These are phyloP conservation scores for Fusarium brevicatenulatum DNA, from an alignment of 2,329 filamentous ascomycete genomes.

Conservation along the genomic window DNA sequence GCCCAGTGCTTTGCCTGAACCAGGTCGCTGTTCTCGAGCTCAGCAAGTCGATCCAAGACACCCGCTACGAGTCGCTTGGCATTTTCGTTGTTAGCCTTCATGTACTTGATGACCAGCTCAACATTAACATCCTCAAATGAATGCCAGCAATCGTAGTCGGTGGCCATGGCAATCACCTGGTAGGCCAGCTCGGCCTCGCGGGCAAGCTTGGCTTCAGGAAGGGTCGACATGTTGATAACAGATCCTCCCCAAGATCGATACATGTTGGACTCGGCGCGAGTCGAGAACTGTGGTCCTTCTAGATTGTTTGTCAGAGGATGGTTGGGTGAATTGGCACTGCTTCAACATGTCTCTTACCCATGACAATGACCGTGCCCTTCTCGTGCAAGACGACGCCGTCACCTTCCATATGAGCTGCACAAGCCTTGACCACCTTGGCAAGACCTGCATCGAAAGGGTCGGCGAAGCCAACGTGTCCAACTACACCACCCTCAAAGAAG, in stretches of 20 bases:
- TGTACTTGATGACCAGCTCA: constrained; percentile 96
- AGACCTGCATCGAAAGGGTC: constrained; percentile 90
- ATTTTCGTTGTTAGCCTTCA: constrained; percentile 92
- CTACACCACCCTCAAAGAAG: constrained; percentile 92
- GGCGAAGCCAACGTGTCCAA: constrained; percentile 94
- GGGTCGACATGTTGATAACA: constrained; percentile 97
- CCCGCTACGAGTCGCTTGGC: constrained; percentile 85
- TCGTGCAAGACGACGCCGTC: constrained; percentile 88
- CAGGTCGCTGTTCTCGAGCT: constrained; percentile 78
- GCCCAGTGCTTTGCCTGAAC: constrained; percentile 84
- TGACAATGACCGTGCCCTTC: constrained; percentile 87
- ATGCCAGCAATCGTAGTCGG: constrained; percentile 99
- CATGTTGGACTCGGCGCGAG: constrained; percentile 92
- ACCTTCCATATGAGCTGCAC: constrained; percentile 79
- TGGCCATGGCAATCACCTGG: constrained; percentile 99
- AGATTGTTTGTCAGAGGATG: constrained; percentile 34
- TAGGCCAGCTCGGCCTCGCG: constrained; percentile 96
- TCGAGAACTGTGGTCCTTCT: constrained; percentile 99
- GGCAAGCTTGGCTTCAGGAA: constrained; percentile 96
- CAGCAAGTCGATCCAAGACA: constrained; percentile 85
- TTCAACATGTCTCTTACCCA: constrained; percentile 65
- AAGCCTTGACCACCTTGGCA: constrained; percentile 79
- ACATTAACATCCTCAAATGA: constrained; percentile 86
- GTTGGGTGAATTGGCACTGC: neutral
- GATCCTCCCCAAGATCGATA: constrained; percentile 94